Evolutionary conservation across 257 asterid species (phyloP), one percentile per base, ranked within the genome.

Genomic region (Solanum virginianum): DNA sequence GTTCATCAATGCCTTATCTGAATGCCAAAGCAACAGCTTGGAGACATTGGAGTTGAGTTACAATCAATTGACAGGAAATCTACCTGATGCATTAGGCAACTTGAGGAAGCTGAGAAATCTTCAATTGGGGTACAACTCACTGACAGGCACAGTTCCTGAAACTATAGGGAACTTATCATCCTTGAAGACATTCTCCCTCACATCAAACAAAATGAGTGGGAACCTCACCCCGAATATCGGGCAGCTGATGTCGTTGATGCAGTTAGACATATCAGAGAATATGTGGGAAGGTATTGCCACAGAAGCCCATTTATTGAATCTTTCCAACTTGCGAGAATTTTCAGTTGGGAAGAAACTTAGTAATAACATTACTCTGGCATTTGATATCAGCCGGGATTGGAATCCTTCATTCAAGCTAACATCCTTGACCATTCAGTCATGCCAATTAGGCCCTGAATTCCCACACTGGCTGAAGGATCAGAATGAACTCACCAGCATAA

Each of bases 221-320:
- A 56, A 24, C 26, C 86, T 88, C 53, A 89, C 90, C 2, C 43
- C 62, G 60, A 88, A 83, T 79, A 56, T 90, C 13, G 90, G 92
- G 7, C 83, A 86, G 60, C 89, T 89, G 47, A 26, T 54, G 22
- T 89, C 89, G 53, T 36, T 89, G 47, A n/a, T 29, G 29, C 68
- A 14, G 10, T 39, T 89, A 41, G 85, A 89, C 79, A 13, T 89
- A n/a, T 77, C 54, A 15, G 82, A 81, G 22, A 87, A 84, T 85
- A 32, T 85, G 45, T 89, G 87, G 90, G 90, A 86, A 59, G 91
- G 90, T 77, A 86, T 86, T 24, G 47, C 88, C n/a, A 88, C 92
- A 20, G 92, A 89, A 86, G 81, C 86, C 83, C 92, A 89, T 54
- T 32, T 89, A 6, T 24, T 75, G 69, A 80, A 88, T 29, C 88